These are phyloP conservation scores for Ogataea kodamae DNA, from an alignment of 805 yeast genomes.

Conservation along the genomic window DNA sequence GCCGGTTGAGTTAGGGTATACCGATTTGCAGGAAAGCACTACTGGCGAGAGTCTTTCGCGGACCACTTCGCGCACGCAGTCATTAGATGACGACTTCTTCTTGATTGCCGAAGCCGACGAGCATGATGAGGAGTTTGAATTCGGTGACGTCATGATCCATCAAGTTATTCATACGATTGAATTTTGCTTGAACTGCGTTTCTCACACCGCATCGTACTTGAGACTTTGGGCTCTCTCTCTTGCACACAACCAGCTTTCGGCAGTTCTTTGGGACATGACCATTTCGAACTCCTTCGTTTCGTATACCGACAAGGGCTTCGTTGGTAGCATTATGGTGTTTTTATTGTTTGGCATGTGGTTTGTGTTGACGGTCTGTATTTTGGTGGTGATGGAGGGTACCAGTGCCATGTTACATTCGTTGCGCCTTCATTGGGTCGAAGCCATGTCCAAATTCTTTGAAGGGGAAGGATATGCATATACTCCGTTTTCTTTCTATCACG, in stretches of 20 bases:
- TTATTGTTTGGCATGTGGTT: conserved; percentile 74
- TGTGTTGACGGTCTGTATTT: conserved; percentile 59
- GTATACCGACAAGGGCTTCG: conserved; percentile 44
- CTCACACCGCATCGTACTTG: conserved; percentile 75
- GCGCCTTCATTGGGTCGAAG: conserved; percentile 79
- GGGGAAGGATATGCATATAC: conserved; percentile 71
- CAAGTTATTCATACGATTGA: conserved; percentile 81
- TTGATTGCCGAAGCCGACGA: conserved; percentile 30
- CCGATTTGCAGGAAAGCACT: conserved; percentile 40
- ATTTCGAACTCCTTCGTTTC: conserved; percentile 52
- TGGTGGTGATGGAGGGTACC: conserved; percentile 79
- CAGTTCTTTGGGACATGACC: conserved; percentile 77
- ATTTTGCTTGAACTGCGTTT: conserved; percentile 74
- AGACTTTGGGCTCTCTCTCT: conserved; percentile 77
- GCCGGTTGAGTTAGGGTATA: conserved; percentile 49
- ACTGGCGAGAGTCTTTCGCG: conserved; percentile 25
- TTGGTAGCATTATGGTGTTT: conserved; percentile 57
- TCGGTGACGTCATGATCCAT: conserved; percentile 72
- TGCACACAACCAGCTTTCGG: conserved; percentile 76
- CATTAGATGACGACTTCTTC: conserved; percentile 29
- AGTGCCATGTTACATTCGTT: conserved; percentile 80
- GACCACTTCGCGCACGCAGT: conserved; percentile 21
- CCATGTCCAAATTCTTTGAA: conserved; percentile 75
- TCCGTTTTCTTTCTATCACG: conserved; percentile 51
- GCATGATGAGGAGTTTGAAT: conserved; percentile 41